Evolutionary conservation across 179 eudicot genomes (phyloP).

Genomic region (Nepenthes alata): DNA sequence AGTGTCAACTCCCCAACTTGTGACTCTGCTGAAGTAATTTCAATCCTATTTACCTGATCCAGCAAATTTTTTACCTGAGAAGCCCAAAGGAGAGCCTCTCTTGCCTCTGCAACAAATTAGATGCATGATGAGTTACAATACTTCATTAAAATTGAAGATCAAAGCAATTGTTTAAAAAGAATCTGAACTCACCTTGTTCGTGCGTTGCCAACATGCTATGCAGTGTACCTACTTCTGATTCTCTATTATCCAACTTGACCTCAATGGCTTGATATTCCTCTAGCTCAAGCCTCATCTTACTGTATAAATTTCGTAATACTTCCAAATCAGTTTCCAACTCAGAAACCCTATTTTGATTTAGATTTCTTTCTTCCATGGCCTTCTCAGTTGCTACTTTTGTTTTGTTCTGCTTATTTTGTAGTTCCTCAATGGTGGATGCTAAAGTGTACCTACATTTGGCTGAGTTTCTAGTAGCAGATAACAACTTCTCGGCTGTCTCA

Average conservation of each 20-base stretch:
- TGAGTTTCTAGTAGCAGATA: constrained; percentile 35
- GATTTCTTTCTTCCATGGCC: constrained; percentile 44
- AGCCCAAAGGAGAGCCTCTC: constrained; percentile 31
- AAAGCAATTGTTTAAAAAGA: neutral
- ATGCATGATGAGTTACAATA: constrained; percentile 11
- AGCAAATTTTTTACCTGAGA: constrained; percentile 43
- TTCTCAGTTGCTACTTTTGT: constrained; percentile 23
- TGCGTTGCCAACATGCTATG: constrained; percentile 22
- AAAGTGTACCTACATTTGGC: constrained; percentile 25
- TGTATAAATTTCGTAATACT: constrained; percentile 28
- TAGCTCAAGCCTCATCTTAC: constrained; percentile 38
- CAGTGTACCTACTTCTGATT: constrained; percentile 42
- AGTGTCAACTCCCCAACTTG: constrained; percentile 22
- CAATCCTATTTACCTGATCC: constrained; percentile 43
- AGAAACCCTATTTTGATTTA: constrained; percentile 25
- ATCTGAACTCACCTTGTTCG: constrained; percentile 34
- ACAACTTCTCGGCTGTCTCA: constrained; percentile 29
- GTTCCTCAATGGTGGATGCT: constrained; percentile 12
- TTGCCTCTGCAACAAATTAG: constrained; percentile 46
- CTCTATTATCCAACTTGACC: constrained; percentile 34
- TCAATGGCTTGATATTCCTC: constrained; percentile 43
- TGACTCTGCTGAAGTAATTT: constrained; percentile 29
- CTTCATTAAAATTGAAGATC: neutral
- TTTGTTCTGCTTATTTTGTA: constrained; percentile 19
- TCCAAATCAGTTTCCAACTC: constrained; percentile 58